Percentiles rank a stretch among this genome's conserved stretches.
These are phyloP conservation scores for Microbotryum lychnidis-dioicae DNA, from an alignment of 1,284 basidiomycete species.

Conservation along the genomic window DNA sequence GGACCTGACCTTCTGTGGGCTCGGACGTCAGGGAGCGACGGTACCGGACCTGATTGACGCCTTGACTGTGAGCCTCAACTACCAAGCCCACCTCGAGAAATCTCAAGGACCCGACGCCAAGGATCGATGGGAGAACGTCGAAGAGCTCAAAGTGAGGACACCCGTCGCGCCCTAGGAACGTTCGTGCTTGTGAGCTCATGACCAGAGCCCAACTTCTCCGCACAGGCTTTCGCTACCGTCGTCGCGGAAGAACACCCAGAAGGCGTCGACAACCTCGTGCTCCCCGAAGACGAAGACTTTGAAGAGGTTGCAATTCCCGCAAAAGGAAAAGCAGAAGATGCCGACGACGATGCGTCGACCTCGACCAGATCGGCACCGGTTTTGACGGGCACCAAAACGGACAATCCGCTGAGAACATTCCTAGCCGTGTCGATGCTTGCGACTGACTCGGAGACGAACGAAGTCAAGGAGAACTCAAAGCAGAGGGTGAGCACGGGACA, in stretches of 20 bases:
- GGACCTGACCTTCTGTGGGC: no score
- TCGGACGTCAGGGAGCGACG: constrained; percentile 47
- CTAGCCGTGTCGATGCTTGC: constrained; percentile 76
- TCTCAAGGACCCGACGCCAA: constrained; percentile 61
- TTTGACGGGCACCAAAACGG: constrained; percentile 17
- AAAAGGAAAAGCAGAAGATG: constrained; percentile 3
- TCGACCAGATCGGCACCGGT: constrained; percentile 8
- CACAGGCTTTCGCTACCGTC: constrained; percentile 17
- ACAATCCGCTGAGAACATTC: constrained; percentile 64
- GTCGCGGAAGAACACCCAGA: constrained; percentile 21
- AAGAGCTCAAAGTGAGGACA: constrained; percentile 54
- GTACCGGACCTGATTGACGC: constrained; percentile 60
- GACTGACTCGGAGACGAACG: constrained; percentile 62
- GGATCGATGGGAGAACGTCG: constrained; percentile 74
- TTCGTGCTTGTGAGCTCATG: background rate
- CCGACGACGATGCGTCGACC: constrained; percentile 8
- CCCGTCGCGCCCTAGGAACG: background rate
- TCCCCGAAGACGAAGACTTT: constrained; percentile 3
- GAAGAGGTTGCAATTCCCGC: constrained; percentile 5
- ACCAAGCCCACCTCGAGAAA: constrained; percentile 61
- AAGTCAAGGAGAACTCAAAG: constrained; percentile 49
- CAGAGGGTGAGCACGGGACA: constrained; percentile 44
- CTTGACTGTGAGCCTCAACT: constrained; percentile 55
- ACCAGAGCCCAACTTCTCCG: no score
- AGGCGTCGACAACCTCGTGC: background rate